Evolutionary conservation across 192 early-diverging fungal species (phyloP), one percentile per base, ranked within the genome.

Genomic region (Coemansia sp.): DNA sequence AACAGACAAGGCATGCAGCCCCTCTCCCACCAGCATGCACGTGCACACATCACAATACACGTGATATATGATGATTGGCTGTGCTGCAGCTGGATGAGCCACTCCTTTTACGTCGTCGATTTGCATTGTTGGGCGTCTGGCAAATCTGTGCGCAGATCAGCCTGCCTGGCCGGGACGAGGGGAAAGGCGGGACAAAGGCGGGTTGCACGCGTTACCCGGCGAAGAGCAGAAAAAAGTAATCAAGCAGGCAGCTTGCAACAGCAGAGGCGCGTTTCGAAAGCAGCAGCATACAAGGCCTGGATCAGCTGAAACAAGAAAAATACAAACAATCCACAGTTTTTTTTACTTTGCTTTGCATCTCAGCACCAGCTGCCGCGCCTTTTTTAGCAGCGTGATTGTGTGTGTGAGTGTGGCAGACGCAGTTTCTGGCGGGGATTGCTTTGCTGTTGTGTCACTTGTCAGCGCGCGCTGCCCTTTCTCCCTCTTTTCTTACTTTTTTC

Each of bases 21-120:
- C 36, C 36, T 45, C 16, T 2, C 68, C 68, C 68, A 45, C 68
- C 38, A 70, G 68, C 20, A 42, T 17, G 25, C 68, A 70, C 68
- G 68, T 70, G 68, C 10, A 16, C 0, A 1, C 0, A 5, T 22
- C 30, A 7, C 5, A 2, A 10, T 34, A n/a, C 72, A 69, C 72
- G 61, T 69, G 72, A 20, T 31, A 55, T 5, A 14, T 14, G 38
- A 14, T 42, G 40, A 69, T 69, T 69, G 68, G 68, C 32, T 61
- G 68, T 30, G 29, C 31, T 25, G 52, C n/a, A 28, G 25, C 28
- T 29, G 3, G 3, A 28, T 11, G 36, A 38, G 36, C 36, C 5
- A 38, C 34, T 3, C 11, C 42, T 45, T 45, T 45, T 45, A 45
- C 12, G 42, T 45, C 42, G 42, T 45, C 42, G 42, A 45, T 45